Conservation (phyloP, 352 stramenopile genomes). For the Thraustotheca clavata region DNA sequence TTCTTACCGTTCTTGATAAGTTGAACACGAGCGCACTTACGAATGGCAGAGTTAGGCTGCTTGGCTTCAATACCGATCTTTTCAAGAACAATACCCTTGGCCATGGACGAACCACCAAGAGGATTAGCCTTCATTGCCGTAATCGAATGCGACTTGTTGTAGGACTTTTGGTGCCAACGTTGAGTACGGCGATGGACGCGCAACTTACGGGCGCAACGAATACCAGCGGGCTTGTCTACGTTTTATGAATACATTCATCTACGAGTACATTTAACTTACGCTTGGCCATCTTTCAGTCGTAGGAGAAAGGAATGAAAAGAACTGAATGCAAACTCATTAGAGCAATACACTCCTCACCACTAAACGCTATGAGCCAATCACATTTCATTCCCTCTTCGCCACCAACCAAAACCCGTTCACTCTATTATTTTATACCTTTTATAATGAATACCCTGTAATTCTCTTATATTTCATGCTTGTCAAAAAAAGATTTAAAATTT, state of each 20-base stretch:
- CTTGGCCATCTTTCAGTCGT: conserved; percentile 25
- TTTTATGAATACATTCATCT: background rate
- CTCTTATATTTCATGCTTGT: no score
- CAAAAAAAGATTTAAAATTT: no score
- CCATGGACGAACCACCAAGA: conserved; percentile 99
- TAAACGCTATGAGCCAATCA: conserved; percentile 18
- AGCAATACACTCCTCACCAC: conserved; percentile 14
- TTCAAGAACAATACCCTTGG: conserved; percentile 99
- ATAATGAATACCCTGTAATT: conserved; percentile 10
- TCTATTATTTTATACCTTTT: conserved; percentile 3
- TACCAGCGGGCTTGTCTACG: conserved; percentile 97
- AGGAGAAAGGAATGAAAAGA: conserved; percentile 23
- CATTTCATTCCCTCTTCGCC: background rate
- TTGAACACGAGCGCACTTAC: conserved; percentile 99
- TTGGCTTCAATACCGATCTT: conserved; percentile 99
- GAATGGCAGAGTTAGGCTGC: conserved; percentile 99
- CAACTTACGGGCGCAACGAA: conserved; percentile 99
- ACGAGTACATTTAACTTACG: conserved; percentile 15
- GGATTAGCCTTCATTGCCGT: conserved; percentile 99
- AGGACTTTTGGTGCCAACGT: conserved; percentile 96
- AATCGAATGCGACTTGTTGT: conserved; percentile 99
- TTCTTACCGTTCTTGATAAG: conserved; percentile 99
- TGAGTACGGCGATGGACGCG: conserved; percentile 97
- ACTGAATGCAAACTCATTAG: conserved; percentile 11
- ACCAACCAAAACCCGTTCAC: conserved; percentile 23